phyloP scores from a whole-genome alignment of 305 asterid genomes.

The Fraxinus platypoda region DNA sequence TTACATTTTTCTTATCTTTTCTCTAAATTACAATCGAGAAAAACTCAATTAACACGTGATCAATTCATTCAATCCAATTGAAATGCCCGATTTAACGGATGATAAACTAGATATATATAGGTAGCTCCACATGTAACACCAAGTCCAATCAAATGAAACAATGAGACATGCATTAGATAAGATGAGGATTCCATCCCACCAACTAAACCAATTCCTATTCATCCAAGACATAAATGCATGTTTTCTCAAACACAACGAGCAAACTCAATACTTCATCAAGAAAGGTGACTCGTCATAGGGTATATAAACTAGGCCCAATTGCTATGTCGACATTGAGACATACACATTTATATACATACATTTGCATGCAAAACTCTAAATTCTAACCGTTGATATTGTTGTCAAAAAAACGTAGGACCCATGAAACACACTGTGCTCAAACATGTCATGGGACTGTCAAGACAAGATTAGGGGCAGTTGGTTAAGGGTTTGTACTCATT shows the following conservation, averaged over 20 bases:
- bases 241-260: background rate
- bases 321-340: background rate
- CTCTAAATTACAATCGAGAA: background rate
- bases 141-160: background rate
- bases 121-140: background rate
- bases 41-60: background rate
- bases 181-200: background rate
- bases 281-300: background rate
- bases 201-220: background rate
- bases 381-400: constrained; percentile 11
- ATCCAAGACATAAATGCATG: background rate
- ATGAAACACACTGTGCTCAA: constrained; percentile 41
- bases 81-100: background rate
- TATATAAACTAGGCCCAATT: background rate
- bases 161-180: background rate
- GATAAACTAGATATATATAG: background rate
- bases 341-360: background rate
- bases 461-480: constrained; percentile 40
- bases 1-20: background rate
- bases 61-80: background rate
- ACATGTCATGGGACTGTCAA: constrained; percentile 51
- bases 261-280: background rate
- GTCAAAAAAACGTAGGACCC: constrained; percentile 36
- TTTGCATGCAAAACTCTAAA: background rate
- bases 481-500: constrained; percentile 29